These are phyloP conservation scores for Cryptococcus sp. DNA, from an alignment of 1,284 basidiomycete species.

Conservation along the genomic window DNA sequence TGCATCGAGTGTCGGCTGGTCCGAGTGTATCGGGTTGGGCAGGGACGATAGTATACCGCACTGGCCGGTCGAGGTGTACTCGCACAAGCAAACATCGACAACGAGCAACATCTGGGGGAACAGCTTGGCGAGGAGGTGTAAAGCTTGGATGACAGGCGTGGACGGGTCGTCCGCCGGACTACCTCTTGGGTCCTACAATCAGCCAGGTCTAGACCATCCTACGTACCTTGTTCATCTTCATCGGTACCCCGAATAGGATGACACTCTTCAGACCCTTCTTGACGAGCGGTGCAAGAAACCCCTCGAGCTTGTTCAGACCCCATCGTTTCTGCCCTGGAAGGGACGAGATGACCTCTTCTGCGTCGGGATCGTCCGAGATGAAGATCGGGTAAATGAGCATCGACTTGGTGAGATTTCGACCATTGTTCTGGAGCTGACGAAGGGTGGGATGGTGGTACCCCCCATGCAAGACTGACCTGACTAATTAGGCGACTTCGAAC, in stretches of 20 bases:
- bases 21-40: slow-evolving; percentile 35
- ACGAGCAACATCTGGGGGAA: slow-evolving; percentile 86
- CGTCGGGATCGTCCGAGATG: slow-evolving; percentile 85
- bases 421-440: slow-evolving; percentile 71
- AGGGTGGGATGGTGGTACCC: slow-evolving; percentile 86
- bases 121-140: slow-evolving; percentile 66
- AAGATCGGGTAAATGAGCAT: slow-evolving; percentile 99
- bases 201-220: background rate
- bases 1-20: slow-evolving; percentile 51
- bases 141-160: slow-evolving; percentile 90
- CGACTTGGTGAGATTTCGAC: slow-evolving; percentile 66
- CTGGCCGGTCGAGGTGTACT: slow-evolving; percentile 98
- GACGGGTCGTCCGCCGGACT: slow-evolving; percentile 81
- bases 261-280: slow-evolving; percentile 85
- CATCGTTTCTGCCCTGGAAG: slow-evolving; percentile 85
- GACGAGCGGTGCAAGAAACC: slow-evolving; percentile 79
- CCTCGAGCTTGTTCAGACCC: slow-evolving; percentile 89
- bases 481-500: background rate
- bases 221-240: slow-evolving; percentile 72
- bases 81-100: slow-evolving; percentile 97
- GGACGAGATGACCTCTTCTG: slow-evolving; percentile 65
- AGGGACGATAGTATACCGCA: slow-evolving; percentile 67
- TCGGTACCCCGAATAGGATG: slow-evolving; percentile 93
- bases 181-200: slow-evolving; percentile 68
- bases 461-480: slow-evolving; percentile 76